A percentile compares a stretch with the other conserved stretches of the same genome.
These are phyloP conservation scores for Saitozyma sp. DNA, from an alignment of 768 basidiomycete genomes.

Conservation along the genomic window DNA sequence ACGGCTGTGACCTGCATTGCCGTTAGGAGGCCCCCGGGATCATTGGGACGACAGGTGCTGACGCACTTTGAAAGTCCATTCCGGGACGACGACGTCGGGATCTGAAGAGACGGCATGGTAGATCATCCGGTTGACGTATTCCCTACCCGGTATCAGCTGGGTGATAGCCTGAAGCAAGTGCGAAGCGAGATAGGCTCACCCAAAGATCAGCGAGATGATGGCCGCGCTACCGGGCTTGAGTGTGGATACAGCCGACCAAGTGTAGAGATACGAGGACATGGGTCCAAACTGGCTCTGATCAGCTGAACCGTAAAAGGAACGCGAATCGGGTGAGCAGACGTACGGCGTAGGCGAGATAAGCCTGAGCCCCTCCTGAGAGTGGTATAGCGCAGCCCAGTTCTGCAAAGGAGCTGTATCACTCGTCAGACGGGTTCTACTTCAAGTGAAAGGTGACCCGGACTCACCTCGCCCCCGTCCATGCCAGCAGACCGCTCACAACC, in stretches of 20 bases:
- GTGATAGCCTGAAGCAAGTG: neutral
- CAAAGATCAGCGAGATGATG: slow-evolving; percentile 72
- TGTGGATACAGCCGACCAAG: slow-evolving; percentile 90
- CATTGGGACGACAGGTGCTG: neutral
- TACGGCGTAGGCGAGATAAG: slow-evolving; percentile 86
- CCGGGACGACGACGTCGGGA: slow-evolving; percentile 70
- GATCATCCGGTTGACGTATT: slow-evolving; percentile 87
- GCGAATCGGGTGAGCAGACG: slow-evolving; percentile 42
- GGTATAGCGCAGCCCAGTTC: slow-evolving; percentile 89
- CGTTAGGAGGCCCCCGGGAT: neutral
- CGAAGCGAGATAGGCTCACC: slow-evolving; percentile 20
- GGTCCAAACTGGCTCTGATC: slow-evolving; percentile 46
- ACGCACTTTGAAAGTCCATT: slow-evolving; percentile 75
- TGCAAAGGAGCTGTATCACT: slow-evolving; percentile 69
- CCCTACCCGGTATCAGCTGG: slow-evolving; percentile 50
- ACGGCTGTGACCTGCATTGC: slow-evolving; percentile 64
- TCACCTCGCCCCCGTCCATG: slow-evolving; percentile 81
- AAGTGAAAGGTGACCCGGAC: neutral
- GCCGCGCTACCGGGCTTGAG: slow-evolving; percentile 65
- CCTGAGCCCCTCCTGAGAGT: slow-evolving; percentile 60
- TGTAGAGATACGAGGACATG: slow-evolving; percentile 74
- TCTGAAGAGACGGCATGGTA: slow-evolving; percentile 72
- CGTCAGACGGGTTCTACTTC: neutral
- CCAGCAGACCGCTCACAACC: slow-evolving; percentile 76
- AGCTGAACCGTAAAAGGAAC: neutral